These are phyloP conservation scores for Graphilbum sp. DNA, from an alignment of 2,329 filamentous ascomycete species.

Conservation along the genomic window DNA sequence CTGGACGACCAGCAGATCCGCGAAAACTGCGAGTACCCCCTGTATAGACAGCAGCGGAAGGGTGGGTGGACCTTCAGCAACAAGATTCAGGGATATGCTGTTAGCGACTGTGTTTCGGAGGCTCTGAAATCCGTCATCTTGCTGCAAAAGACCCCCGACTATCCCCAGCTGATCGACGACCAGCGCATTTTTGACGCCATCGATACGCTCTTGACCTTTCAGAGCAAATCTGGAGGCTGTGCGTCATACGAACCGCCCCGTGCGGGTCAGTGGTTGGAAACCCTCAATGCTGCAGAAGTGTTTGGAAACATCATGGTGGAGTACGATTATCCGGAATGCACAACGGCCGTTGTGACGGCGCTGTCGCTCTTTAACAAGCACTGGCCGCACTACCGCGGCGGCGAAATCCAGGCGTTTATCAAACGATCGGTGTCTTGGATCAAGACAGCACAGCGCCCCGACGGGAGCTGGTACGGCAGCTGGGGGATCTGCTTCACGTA, in stretches of 20 bases:
- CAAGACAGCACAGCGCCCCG: constrained; percentile 55
- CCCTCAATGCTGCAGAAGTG: constrained; percentile 88
- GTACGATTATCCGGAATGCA: constrained; percentile 96
- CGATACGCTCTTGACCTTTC: constrained; percentile 81
- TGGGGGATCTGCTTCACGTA: constrained; percentile 99
- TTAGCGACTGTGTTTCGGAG: constrained; percentile 89
- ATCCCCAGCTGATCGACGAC: constrained; percentile 57
- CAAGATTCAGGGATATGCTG: constrained; percentile 80
- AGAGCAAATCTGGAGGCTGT: constrained; percentile 73
- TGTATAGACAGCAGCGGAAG: constrained; percentile 81
- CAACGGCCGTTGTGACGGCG: constrained; percentile 81
- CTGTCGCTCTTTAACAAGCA: constrained; percentile 66
- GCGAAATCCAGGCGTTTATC: constrained; percentile 62
- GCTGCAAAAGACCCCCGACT: constrained; percentile 64
- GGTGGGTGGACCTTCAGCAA: constrained; percentile 96
- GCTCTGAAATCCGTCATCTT: constrained; percentile 70
- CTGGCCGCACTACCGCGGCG: constrained; percentile 63
- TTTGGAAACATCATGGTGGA: constrained; percentile 98
- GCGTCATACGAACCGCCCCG: constrained; percentile 79
- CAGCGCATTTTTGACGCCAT: constrained; percentile 72
- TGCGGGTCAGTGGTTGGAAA: constrained; percentile 62
- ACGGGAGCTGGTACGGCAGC: constrained; percentile 94
- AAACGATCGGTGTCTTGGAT: constrained; percentile 66
- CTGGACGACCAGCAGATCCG: constrained; percentile 84
- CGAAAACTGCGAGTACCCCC: constrained; percentile 63